Evolutionary conservation across 1,284 basidiomycete genomes (phyloP), one percentile per base, ranked within the genome.

Genomic region (Cystobasidiaceae sp.): DNA sequence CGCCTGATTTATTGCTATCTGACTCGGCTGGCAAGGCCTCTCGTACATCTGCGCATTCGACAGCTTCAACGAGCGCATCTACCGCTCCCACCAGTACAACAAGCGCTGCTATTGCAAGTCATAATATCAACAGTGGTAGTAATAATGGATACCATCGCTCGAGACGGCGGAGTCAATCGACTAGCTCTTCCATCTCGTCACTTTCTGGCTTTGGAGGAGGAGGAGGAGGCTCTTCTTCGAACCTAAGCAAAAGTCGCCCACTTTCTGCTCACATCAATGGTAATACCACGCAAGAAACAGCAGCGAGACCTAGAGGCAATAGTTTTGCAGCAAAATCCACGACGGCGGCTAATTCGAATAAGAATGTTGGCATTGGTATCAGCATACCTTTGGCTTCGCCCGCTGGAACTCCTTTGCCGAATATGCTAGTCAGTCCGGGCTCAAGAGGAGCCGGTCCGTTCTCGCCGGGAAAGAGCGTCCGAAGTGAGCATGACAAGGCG

Each of bases 161-260:
- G 34, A 32, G 61, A 21, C 61, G 61, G 61, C 45, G 61, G 45
- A 55, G 51, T 41, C 61, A 64, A 3, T 51, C 46, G 7, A 39
- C 51, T 1, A 55, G 25, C 21, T 45, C 39, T 17, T 55, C 51
- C 3, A 17, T 55, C 13, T 64, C 61, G 21, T 64, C 61, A 4
- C 28, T 43, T n/a, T 55, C 51, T 9, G 44, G 43, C 23, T 17
- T 56, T 21, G 46, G 57, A 13, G n/a, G 41, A n/a, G n/a, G 25
- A 15, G 27, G 27, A n/a, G n/a, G n/a, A n/a, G n/a, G n/a, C n/a
- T n/a, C n/a, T n/a, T n/a, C n/a, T n/a, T n/a, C n/a, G n/a, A n/a
- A n/a, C n/a, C n/a, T n/a, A n/a, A n/a, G n/a, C n/a, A n/a, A n/a
- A n/a, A n/a, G n/a, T n/a, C n/a, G n/a, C n/a, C n/a, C n/a, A n/a